Evolutionary conservation across 2,329 filamentous ascomycete genomes (phyloP).

Genomic region (Exutisphaerella laricina): DNA sequence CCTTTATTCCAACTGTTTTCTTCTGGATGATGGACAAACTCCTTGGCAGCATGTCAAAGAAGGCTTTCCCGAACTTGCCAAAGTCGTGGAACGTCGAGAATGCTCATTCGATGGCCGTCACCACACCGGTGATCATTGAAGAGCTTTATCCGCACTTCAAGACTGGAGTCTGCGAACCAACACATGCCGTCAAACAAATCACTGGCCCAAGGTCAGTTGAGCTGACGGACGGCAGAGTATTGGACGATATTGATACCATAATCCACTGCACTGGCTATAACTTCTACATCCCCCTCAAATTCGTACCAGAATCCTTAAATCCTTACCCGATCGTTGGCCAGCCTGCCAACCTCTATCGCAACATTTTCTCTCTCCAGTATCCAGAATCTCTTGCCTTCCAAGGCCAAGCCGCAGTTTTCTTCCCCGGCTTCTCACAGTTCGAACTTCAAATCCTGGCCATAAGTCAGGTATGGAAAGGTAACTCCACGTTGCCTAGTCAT

Average conservation of each 20-base stretch:
- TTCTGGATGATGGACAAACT: slow-evolving; percentile 9
- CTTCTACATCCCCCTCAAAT: slow-evolving; percentile 11
- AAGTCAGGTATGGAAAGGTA: slow-evolving; percentile 32
- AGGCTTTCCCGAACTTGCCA: slow-evolving; percentile 5
- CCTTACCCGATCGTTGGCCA: slow-evolving; percentile 8
- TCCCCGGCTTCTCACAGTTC: slow-evolving; percentile 27
- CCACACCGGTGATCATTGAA: slow-evolving; percentile 7
- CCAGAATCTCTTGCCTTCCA: slow-evolving; percentile 31
- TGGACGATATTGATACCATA: slow-evolving; percentile 7
- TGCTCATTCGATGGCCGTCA: background rate
- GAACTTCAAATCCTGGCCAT: slow-evolving; percentile 31
- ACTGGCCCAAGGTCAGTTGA: background rate
- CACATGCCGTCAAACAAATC: slow-evolving; percentile 6
- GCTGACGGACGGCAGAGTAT: slow-evolving; percentile 6
- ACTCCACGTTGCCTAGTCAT: slow-evolving; percentile 21
- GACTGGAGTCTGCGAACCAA: slow-evolving; percentile 2
- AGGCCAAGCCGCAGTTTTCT: slow-evolving; percentile 22
- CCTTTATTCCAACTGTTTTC: background rate
- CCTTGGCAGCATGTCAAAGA: slow-evolving; percentile 6
- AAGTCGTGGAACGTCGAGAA: slow-evolving; percentile 16
- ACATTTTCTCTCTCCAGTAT: slow-evolving; percentile 29
- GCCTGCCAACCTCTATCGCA: slow-evolving; percentile 27
- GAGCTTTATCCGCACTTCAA: slow-evolving; percentile 8
- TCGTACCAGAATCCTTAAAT: slow-evolving; percentile 11
- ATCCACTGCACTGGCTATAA: slow-evolving; percentile 13